Evolutionary conservation across 192 early-diverging fungal species (phyloP).

Genomic region (Coemansia sp.): DNA sequence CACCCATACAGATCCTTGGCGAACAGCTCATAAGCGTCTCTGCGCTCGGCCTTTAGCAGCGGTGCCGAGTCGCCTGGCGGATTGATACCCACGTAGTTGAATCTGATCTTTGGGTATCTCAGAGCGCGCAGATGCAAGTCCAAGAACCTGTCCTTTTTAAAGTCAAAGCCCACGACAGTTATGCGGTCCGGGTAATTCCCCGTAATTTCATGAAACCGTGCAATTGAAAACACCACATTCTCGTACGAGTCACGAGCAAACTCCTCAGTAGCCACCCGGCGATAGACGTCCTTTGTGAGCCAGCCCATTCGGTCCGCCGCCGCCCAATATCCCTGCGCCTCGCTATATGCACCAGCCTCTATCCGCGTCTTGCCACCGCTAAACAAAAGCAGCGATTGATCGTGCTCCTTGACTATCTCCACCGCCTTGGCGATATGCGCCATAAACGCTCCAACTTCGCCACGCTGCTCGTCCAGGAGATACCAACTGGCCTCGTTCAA

Average conservation of each 20-base stretch:
- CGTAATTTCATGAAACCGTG: constrained; percentile 56
- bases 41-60: constrained; percentile 24
- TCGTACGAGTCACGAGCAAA: constrained; percentile 60
- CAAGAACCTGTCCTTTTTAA: constrained; percentile 50
- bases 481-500: constrained; percentile 52
- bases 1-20: constrained; percentile 49
- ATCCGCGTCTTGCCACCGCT: constrained; percentile 54
- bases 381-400: constrained; percentile 51
- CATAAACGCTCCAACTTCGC: constrained; percentile 53
- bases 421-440: constrained; percentile 51
- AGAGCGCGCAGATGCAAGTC: constrained; percentile 53
- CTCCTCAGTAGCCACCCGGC: constrained; percentile 56
- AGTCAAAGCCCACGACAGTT: constrained; percentile 51
- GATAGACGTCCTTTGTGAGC: constrained; percentile 43
- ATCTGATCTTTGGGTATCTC: constrained; percentile 49
- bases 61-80: constrained; percentile 31
- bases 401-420: constrained; percentile 44
- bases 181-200: constrained; percentile 54
- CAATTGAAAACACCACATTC: constrained; percentile 58
- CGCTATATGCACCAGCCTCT: constrained; percentile 47
- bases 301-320: constrained; percentile 53
- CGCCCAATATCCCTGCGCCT: constrained; percentile 58
- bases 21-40: constrained; percentile 45
- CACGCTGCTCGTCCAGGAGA: constrained; percentile 43
- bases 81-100: constrained; percentile 55